Conservation (phyloP, 805 yeast genomes). For the Schwanniomyces vanrijiae region DNA sequence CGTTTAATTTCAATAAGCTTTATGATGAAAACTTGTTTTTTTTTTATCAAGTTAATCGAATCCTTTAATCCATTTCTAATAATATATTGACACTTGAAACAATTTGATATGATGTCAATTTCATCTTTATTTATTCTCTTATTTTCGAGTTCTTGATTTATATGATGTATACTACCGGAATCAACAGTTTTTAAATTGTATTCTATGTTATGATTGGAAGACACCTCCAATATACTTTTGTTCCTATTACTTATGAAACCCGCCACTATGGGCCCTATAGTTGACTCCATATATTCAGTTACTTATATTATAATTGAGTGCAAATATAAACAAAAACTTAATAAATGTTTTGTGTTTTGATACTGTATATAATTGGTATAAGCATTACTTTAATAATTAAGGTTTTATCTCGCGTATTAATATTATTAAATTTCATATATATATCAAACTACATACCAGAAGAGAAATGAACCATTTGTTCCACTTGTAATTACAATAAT, state of each 20-base stretch:
- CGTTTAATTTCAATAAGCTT: slow-evolving; percentile 18
- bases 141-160: slow-evolving; percentile 2
- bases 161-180: slow-evolving; percentile 5
- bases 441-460: too few species aligned
- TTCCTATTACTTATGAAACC: slow-evolving; percentile 1
- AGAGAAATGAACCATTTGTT: too few species aligned
- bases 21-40: slow-evolving; percentile 28
- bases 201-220: slow-evolving; percentile 10
- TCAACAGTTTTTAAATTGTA: slow-evolving; percentile 9
- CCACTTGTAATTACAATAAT: too few species aligned
- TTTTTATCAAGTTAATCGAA: slow-evolving; percentile 13
- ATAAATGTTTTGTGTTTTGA: background rate
- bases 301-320: background rate
- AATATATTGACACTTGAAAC: slow-evolving; percentile 18
- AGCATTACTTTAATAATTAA: too few species aligned
- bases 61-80: slow-evolving; percentile 7
- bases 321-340: background rate
- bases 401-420: too few species aligned
- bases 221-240: slow-evolving; percentile 7
- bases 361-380: background rate
- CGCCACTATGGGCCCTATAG: slow-evolving; percentile 2
- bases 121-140: background rate
- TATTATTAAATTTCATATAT: too few species aligned
- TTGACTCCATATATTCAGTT: slow-evolving; percentile 1
- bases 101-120: slow-evolving; percentile 9